phyloP scores from a whole-genome alignment of 73 alveolate genomes.

The Paramecium bursaria region DNA sequence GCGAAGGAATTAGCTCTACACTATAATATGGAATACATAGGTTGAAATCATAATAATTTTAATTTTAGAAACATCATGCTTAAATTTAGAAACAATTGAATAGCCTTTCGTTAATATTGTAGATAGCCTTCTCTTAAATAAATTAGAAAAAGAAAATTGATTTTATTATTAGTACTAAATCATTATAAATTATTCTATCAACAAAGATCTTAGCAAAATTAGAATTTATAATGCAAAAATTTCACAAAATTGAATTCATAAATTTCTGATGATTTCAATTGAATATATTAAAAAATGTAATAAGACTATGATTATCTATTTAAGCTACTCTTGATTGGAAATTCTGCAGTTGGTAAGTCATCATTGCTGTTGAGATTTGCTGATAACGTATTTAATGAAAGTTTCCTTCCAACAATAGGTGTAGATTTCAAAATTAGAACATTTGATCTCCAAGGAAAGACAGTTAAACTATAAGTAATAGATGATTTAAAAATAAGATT shows the following conservation, averaged over 20 bases:
- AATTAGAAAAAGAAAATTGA: too few relatives aligned
- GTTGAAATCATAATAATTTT: too few relatives aligned
- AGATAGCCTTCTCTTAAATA: too few relatives aligned
- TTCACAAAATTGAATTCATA: too few relatives aligned
- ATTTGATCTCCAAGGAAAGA: slow-evolving; percentile 69
- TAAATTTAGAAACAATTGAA: too few relatives aligned
- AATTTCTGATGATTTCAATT: too few relatives aligned
- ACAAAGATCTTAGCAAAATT: too few relatives aligned
- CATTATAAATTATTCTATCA: too few relatives aligned
- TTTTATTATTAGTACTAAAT: too few relatives aligned
- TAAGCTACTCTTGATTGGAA: slow-evolving; percentile 73
- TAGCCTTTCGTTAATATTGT: too few relatives aligned
- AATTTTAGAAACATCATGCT: too few relatives aligned
- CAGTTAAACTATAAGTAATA: slow-evolving; percentile 58
- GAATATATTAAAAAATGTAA: slow-evolving; percentile 42
- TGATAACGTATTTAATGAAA: slow-evolving; percentile 75
- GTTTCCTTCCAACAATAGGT: slow-evolving; percentile 78
- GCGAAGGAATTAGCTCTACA: slow-evolving; percentile 63
- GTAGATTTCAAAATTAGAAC: slow-evolving; percentile 78
- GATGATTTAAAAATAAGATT: slow-evolving; percentile 61
- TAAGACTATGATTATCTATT: slow-evolving; percentile 76
- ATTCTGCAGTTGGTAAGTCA: slow-evolving; percentile 78
- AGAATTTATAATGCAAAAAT: too few relatives aligned
- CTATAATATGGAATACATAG: slow-evolving; percentile 55
- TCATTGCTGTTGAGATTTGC: slow-evolving; percentile 75